Percentiles rank a stretch among this genome's conserved stretches.
Conservation (phyloP, 768 basidiomycete genomes). For the Russula ochroleuca region DNA sequence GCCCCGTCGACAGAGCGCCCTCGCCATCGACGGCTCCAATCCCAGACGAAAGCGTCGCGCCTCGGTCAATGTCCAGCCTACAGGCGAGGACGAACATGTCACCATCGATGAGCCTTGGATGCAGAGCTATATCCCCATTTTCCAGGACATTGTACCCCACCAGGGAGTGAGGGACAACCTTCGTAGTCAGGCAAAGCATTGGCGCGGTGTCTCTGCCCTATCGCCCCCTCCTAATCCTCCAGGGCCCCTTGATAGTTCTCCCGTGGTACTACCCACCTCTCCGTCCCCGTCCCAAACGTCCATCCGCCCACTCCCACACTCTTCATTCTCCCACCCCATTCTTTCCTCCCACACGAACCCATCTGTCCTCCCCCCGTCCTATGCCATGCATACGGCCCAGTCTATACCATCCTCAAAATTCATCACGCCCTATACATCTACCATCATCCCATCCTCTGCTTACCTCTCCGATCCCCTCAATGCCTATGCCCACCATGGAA, state of each 20-base stretch:
- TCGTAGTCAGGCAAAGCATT: slow-evolving; percentile 54
- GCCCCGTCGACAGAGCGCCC: slow-evolving; percentile 35
- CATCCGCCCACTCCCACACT: slow-evolving; percentile 35
- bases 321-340: slow-evolving; percentile 35
- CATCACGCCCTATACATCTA: slow-evolving; percentile 60
- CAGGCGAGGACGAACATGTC: slow-evolving; percentile 44
- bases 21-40: slow-evolving; percentile 36
- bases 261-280: slow-evolving; percentile 34
- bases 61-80: slow-evolving; percentile 35
- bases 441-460: slow-evolving; percentile 57
- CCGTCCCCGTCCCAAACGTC: slow-evolving; percentile 32
- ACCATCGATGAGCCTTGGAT: slow-evolving; percentile 48
- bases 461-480: slow-evolving; percentile 82
- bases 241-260: slow-evolving; percentile 35
- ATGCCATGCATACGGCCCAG: slow-evolving; percentile 59
- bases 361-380: slow-evolving; percentile 51
- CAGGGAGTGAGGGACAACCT: slow-evolving; percentile 47
- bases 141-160: slow-evolving; percentile 43
- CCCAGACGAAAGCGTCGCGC: slow-evolving; percentile 40
- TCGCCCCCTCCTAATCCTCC: slow-evolving; percentile 34
- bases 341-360: slow-evolving; percentile 40
- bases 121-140: slow-evolving; percentile 45
- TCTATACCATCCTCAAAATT: slow-evolving; percentile 52
- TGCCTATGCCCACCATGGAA: slow-evolving; percentile 77
- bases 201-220: slow-evolving; percentile 66